A percentile compares a stretch with the other conserved stretches of the same genome.
phyloP scores from a whole-genome alignment of 371 early-diverging fungal genomes.

The Mucor racemosus region DNA sequence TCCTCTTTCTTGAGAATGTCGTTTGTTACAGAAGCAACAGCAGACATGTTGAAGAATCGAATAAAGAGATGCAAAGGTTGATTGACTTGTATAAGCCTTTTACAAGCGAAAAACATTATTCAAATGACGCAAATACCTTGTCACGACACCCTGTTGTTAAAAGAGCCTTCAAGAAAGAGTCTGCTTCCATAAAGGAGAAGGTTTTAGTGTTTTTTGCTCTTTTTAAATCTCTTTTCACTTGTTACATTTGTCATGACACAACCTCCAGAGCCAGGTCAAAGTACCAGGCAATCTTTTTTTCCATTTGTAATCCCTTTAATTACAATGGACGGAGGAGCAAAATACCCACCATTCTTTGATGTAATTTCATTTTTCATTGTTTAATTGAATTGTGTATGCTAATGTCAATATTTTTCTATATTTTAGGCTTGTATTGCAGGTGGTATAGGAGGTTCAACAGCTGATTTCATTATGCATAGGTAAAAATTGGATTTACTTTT shows the following conservation, averaged over 20 bases:
- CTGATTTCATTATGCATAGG: constrained; percentile 80
- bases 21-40: constrained; percentile 19
- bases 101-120: neutral
- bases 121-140: constrained; percentile 18
- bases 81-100: neutral
- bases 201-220: neutral
- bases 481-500: constrained; percentile 20
- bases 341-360: constrained; percentile 55
- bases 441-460: constrained; percentile 72
- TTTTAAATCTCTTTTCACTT: neutral
- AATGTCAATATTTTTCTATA: neutral
- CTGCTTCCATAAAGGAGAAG: neutral
- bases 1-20: constrained; percentile 12
- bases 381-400: neutral
- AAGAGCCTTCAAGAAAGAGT: neutral
- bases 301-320: constrained; percentile 38
- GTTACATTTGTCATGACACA: constrained; percentile 17
- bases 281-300: constrained; percentile 13
- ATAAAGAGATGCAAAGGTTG: neutral
- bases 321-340: constrained; percentile 26
- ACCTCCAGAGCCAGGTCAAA: constrained; percentile 18
- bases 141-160: constrained; percentile 16
- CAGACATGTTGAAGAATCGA: constrained; percentile 21
- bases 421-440: constrained; percentile 69
- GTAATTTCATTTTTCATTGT: constrained; percentile 25